These are phyloP conservation scores for Colletotrichum sp. DNA, from an alignment of 2,329 filamentous ascomycete species.

Conservation along the genomic window DNA sequence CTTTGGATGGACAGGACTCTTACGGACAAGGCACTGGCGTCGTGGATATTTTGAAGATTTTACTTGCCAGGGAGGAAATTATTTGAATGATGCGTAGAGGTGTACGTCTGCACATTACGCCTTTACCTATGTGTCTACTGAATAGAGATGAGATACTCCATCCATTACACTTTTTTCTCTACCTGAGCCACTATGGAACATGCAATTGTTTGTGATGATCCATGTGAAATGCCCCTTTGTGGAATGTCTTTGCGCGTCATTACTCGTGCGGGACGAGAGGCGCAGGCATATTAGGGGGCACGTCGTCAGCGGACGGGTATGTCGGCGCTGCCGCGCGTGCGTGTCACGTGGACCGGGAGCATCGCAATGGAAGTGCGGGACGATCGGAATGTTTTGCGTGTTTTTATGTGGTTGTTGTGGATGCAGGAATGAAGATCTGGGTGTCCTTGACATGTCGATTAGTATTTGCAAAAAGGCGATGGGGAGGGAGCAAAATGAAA, in stretches of 20 bases:
- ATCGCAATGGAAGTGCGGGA: background rate
- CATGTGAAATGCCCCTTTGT: background rate
- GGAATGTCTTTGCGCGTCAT: background rate
- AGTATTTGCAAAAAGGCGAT: background rate
- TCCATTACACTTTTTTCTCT: background rate
- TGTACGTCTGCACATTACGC: conserved; percentile 4
- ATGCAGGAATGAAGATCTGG: background rate
- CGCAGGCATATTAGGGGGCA: background rate
- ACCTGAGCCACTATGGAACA: background rate
- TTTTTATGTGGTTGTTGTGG: background rate
- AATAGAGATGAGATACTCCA: conserved; percentile 9
- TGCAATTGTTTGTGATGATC: background rate
- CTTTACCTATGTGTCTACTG: conserved; percentile 4
- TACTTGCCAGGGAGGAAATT: conserved; percentile 6
- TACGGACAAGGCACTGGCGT: conserved; percentile 14
- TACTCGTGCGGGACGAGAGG: background rate
- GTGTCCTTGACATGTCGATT: background rate
- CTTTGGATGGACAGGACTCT: conserved; percentile 20
- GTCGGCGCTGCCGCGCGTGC: background rate
- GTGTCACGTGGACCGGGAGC: background rate
- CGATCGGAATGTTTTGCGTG: background rate
- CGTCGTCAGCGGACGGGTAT: background rate
- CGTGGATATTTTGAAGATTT: conserved; percentile 15
- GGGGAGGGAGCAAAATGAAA: too few relatives aligned
- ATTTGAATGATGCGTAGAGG: conserved; percentile 15